A percentile compares a stretch with the other conserved stretches of the same genome.
Conservation (phyloP, 352 stramenopile species). For the Globisporangium yorkense region DNA sequence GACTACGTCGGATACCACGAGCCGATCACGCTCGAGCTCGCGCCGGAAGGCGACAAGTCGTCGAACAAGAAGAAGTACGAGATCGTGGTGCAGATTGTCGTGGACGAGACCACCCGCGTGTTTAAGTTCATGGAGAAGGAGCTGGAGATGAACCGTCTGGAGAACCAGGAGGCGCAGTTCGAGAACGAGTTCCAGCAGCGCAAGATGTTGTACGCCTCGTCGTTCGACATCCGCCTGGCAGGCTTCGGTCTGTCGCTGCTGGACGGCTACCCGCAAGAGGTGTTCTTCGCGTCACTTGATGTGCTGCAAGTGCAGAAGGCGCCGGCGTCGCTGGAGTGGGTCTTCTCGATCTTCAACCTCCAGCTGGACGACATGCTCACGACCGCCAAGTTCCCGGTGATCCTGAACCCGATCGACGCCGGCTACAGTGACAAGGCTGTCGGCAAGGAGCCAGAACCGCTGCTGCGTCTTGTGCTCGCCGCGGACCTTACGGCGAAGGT, state of each 20-base stretch:
- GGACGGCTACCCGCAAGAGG: conserved; percentile 74
- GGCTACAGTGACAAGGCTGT: conserved; percentile 73
- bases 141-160: conserved; percentile 59
- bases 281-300: conserved; percentile 78
- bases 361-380: conserved; percentile 85
- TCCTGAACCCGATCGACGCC: conserved; percentile 73
- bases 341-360: conserved; percentile 70
- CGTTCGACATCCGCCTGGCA: conserved; percentile 74
- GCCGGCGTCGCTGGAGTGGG: conserved; percentile 67
- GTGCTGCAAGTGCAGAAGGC: conserved; percentile 70
- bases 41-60: conserved; percentile 24
- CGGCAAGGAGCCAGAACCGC: conserved; percentile 49
- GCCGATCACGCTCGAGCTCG: conserved; percentile 50
- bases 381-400: conserved; percentile 76
- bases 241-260: conserved; percentile 75
- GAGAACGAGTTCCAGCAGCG: conserved; percentile 71
- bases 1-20: conserved; percentile 78
- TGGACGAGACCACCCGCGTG: conserved; percentile 75
- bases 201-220: conserved; percentile 76
- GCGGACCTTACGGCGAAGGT: conserved; percentile 67
- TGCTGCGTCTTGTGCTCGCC: conserved; percentile 70
- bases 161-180: conserved; percentile 58
- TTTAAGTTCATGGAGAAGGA: conserved; percentile 80
- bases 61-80: conserved; percentile 26
- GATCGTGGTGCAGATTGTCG: conserved; percentile 71